phyloP scores from a whole-genome alignment of 352 stramenopile genomes.

The Aphanomyces stellatus region DNA sequence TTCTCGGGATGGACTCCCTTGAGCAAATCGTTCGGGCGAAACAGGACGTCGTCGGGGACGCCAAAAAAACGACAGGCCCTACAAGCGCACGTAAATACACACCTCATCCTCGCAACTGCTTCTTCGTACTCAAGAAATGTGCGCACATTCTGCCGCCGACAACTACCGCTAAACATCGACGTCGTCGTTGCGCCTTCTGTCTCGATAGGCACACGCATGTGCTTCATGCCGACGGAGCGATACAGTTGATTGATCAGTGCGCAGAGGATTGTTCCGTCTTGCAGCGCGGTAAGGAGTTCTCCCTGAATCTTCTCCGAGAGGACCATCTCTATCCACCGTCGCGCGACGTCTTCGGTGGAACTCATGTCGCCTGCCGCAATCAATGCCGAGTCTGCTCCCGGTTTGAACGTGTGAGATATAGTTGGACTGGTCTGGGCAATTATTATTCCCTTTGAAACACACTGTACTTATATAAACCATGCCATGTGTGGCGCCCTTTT shows the following conservation, averaged over 20 bases:
- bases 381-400: not conserved
- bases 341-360: slow-evolving; percentile 41
- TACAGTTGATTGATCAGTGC: slow-evolving; percentile 64
- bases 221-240: slow-evolving; percentile 67
- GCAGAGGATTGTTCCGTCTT: slow-evolving; percentile 55
- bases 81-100: slow-evolving; percentile 4
- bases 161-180: slow-evolving; percentile 19
- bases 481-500: no score
- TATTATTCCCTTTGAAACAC: no score
- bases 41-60: slow-evolving; percentile 47
- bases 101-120: not conserved
- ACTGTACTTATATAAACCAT: no score
- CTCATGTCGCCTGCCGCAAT: not conserved
- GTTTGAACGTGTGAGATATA: not conserved
- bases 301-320: slow-evolving; percentile 59
- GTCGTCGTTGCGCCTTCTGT: not conserved
- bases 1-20: slow-evolving; percentile 46
- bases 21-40: slow-evolving; percentile 66
- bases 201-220: slow-evolving; percentile 14
- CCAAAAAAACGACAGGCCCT: slow-evolving; percentile 64
- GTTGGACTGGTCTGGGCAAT: no score
- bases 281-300: slow-evolving; percentile 43
- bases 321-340: slow-evolving; percentile 85
- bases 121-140: slow-evolving; percentile 55
- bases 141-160: slow-evolving; percentile 38